Evolutionary conservation across 169 alveolate genomes (phyloP).

Genomic region (Amoebophrya sp.): DNA sequence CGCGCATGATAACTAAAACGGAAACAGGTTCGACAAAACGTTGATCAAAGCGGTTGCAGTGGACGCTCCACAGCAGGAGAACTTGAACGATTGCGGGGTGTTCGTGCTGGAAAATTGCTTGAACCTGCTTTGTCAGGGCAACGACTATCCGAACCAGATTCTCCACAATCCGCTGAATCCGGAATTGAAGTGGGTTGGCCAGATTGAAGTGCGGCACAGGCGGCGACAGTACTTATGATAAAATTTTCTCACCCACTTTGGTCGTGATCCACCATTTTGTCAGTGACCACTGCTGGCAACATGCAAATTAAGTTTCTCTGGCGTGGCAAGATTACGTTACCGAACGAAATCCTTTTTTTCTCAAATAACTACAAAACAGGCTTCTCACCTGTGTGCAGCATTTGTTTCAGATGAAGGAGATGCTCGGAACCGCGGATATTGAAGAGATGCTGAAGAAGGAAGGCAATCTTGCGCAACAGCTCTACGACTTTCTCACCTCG

Average conservation of each 20-base stretch:
- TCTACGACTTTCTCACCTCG: no score
- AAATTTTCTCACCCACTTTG: no score
- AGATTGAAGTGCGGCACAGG: not conserved
- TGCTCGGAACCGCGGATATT: not conserved
- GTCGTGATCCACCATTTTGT: no score
- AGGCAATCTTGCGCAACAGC: no score
- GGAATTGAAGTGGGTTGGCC: not conserved
- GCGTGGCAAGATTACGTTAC: no score
- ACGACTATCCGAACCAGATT: not conserved
- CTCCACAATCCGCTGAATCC: not conserved
- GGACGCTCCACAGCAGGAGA: not conserved
- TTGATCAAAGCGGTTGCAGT: not conserved
- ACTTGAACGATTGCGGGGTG: slow-evolving; percentile 10
- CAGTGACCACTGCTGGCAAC: no score
- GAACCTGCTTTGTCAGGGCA: not conserved
- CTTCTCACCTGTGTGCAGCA: not conserved
- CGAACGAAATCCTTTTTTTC: no score
- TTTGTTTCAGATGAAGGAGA: not conserved
- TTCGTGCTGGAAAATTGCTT: not conserved
- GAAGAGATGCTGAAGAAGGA: not conserved
- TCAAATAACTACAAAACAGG: no score
- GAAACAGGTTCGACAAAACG: slow-evolving; percentile 1
- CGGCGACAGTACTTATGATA: not conserved
- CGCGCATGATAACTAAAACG: no score
- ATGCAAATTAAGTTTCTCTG: no score